Conservation (phyloP, 2,329 filamentous ascomycete genomes). For the Periconia macrospinosa region DNA sequence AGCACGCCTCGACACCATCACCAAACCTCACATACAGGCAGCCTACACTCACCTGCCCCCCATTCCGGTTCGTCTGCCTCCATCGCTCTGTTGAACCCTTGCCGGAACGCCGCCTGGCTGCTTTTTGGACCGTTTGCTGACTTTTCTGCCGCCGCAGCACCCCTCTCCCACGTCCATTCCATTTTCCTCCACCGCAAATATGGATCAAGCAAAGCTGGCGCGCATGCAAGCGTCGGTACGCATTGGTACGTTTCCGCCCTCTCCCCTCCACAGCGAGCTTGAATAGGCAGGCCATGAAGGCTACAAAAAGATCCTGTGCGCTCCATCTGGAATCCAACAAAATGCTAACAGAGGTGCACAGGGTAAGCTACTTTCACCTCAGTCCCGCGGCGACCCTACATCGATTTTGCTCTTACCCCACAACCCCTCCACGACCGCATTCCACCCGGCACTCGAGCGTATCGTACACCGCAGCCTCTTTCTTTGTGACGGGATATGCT, state of each 20-base stretch:
- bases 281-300: background rate
- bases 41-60: conserved; percentile 8
- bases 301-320: background rate
- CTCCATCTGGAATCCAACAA: background rate
- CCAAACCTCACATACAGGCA: conserved; percentile 15
- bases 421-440: background rate
- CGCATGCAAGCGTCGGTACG: conserved; percentile 49
- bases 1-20: conserved; percentile 18
- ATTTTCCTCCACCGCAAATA: conserved; percentile 41
- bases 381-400: conserved; percentile 1
- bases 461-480: background rate
- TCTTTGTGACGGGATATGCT: conserved; percentile 13
- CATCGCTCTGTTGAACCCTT: background rate
- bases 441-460: background rate
- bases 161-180: conserved; percentile 1
- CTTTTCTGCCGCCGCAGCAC: conserved; percentile 1
- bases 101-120: background rate
- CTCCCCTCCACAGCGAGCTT: background rate
- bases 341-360: conserved; percentile 15
- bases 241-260: conserved; percentile 42
- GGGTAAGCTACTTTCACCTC: conserved; percentile 35
- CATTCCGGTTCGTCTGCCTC: conserved; percentile 13
- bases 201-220: conserved; percentile 51
- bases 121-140: background rate
- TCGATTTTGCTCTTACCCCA: background rate